Evolutionary conservation across 306 rosid genomes (phyloP).

Genomic region (Prunus mume): DNA sequence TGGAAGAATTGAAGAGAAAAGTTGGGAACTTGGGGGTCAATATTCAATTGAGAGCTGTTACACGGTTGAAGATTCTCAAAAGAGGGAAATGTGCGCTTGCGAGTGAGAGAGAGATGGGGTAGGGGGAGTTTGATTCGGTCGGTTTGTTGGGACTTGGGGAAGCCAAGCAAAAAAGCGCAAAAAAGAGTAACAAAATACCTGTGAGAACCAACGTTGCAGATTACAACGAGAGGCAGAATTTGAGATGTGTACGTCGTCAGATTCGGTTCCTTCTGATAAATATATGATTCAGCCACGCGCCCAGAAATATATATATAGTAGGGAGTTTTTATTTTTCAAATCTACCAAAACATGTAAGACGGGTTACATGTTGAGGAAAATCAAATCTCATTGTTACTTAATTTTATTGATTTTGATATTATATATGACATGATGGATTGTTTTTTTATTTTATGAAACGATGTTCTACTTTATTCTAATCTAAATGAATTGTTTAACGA

Average conservation of each 20-base stretch:
- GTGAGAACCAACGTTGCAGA: not conserved
- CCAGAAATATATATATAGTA: too few species aligned
- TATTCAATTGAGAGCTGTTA: not conserved
- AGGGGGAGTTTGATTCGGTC: conserved; percentile 1
- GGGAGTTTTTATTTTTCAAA: too few species aligned
- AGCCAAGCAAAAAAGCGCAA: not conserved
- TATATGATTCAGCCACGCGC: too few species aligned
- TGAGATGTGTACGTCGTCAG: not conserved
- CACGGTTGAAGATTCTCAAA: not conserved
- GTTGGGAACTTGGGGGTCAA: not conserved
- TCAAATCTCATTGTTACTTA: too few species aligned
- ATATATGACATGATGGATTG: too few species aligned
- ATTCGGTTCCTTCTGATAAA: too few species aligned
- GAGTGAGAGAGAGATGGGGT: not conserved
- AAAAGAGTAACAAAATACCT: not conserved
- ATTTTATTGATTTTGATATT: too few species aligned
- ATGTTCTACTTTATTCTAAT: too few species aligned
- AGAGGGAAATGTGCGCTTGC: not conserved
- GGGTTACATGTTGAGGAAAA: too few species aligned
- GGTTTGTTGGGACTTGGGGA: not conserved
- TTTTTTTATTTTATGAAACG: too few species aligned
- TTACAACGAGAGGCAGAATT: not conserved
- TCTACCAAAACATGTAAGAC: too few species aligned
- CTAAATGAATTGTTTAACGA: too few species aligned
- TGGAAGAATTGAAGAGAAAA: not conserved